Percentiles rank a stretch among this genome's conserved stretches.
Evolutionary conservation across 352 stramenopile species (phyloP).

Genomic region (Phytophthora brassicae): DNA sequence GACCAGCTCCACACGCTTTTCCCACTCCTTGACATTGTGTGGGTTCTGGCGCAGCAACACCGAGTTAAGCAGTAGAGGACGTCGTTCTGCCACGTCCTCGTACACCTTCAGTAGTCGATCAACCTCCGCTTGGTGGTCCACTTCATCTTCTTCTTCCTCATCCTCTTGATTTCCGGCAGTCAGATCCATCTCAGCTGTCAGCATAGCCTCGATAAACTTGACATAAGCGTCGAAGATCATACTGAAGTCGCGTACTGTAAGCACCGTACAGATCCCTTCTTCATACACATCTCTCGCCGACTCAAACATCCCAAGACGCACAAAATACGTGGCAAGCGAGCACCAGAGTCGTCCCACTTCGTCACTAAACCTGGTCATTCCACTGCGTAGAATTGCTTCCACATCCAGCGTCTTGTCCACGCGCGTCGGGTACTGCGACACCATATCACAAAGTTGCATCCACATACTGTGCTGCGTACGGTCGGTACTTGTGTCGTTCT

Average conservation of each 20-base stretch:
- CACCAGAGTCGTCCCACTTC: slow-evolving; percentile 98
- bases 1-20: slow-evolving; percentile 93
- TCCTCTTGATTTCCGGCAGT: slow-evolving; percentile 42
- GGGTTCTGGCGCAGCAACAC: slow-evolving; percentile 99
- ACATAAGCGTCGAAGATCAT: slow-evolving; percentile 99
- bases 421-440: slow-evolving; percentile 92
- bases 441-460: slow-evolving; percentile 97
- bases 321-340: slow-evolving; percentile 97
- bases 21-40: slow-evolving; percentile 98
- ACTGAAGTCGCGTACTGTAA: slow-evolving; percentile 96
- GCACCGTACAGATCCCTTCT: slow-evolving; percentile 72
- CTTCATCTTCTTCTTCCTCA: slow-evolving; percentile 60
- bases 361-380: slow-evolving; percentile 93
- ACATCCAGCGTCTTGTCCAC: slow-evolving; percentile 91
- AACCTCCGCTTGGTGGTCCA: slow-evolving; percentile 68
- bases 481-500: slow-evolving; percentile 32
- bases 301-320: slow-evolving; percentile 96
- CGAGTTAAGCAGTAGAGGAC: slow-evolving; percentile 93
- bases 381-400: slow-evolving; percentile 94
- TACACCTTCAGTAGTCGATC: slow-evolving; percentile 86
- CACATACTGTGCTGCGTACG: slow-evolving; percentile 94
- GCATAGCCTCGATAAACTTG: slow-evolving; percentile 97
- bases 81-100: slow-evolving; percentile 93
- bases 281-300: slow-evolving; percentile 97
- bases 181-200: slow-evolving; percentile 96